Evolutionary conservation across 2,329 filamentous ascomycete species (phyloP).

Genomic region (Aspergillus unguis): DNA sequence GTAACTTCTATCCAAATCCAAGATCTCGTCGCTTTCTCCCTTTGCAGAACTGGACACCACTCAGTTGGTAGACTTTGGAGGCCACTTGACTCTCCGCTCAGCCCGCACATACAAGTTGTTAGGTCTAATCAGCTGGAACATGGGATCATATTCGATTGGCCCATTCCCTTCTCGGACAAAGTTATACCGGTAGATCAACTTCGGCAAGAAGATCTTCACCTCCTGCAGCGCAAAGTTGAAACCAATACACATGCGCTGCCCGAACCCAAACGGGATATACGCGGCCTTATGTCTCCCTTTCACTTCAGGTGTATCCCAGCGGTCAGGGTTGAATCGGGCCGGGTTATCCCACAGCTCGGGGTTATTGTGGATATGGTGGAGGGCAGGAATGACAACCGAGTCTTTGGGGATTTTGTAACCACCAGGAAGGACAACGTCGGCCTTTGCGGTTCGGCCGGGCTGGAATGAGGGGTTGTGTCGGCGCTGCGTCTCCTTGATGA

Average conservation of each 20-base stretch:
- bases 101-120: conserved; percentile 25
- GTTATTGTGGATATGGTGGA: conserved; percentile 50
- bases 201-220: conserved; percentile 55
- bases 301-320: conserved; percentile 56
- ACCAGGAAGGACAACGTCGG: conserved; percentile 57
- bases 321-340: conserved; percentile 55
- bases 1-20: too few relatives aligned
- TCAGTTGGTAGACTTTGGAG: conserved; percentile 1
- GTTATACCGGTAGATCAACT: conserved; percentile 59
- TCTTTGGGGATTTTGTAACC: conserved; percentile 56
- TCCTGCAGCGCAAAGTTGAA: conserved; percentile 64
- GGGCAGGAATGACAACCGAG: conserved; percentile 52
- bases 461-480: conserved; percentile 61
- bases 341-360: conserved; percentile 58
- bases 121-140: conserved; percentile 30
- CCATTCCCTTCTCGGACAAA: conserved; percentile 52
- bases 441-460: conserved; percentile 55
- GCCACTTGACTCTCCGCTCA: conserved; percentile 25
- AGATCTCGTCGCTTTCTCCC: too few relatives aligned
- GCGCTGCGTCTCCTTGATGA: conserved; percentile 60
- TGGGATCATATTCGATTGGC: conserved; percentile 41
- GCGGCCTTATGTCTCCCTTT: conserved; percentile 51
- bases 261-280: conserved; percentile 59
- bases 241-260: conserved; percentile 58
- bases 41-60: background rate